Conservation (phyloP, 2,329 filamentous ascomycete genomes). For the Cladorrhinum sp. region DNA sequence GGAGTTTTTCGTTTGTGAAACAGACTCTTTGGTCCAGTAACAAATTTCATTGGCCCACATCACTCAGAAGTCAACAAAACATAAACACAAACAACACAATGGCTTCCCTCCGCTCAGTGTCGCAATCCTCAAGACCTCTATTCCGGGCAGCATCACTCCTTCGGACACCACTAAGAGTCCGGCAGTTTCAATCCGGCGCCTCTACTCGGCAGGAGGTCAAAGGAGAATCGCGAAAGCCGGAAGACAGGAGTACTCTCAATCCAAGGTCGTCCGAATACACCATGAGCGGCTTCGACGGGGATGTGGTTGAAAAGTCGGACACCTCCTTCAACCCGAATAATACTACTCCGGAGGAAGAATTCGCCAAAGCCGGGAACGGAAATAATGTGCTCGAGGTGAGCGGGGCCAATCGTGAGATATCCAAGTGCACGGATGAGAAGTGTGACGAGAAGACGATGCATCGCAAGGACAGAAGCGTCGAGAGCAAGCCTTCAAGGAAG, state of each 20-base stretch:
- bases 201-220: constrained; percentile 32
- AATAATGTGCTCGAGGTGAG: constrained; percentile 39
- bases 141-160: not conserved
- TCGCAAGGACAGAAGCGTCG: constrained; percentile 25
- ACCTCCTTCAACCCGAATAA: constrained; percentile 67
- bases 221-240: constrained; percentile 41
- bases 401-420: constrained; percentile 45
- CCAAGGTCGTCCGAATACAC: constrained; percentile 65
- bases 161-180: not conserved
- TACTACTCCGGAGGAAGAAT: constrained; percentile 60
- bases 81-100: not conserved
- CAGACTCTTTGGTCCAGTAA: not conserved
- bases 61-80: not conserved
- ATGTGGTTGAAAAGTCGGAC: constrained; percentile 51
- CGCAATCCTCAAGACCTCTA: not conserved
- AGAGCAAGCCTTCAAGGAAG: constrained; percentile 25
- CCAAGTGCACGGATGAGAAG: constrained; percentile 38
- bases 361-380: constrained; percentile 38
- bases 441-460: constrained; percentile 37
- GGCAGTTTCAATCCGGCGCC: not conserved
- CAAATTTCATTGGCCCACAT: not conserved
- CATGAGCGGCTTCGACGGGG: constrained; percentile 63
- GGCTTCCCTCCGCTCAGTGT: not conserved
- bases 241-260: constrained; percentile 61
- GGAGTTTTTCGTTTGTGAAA: not conserved